phyloP scores from a whole-genome alignment of 306 rosid genomes.

The Cajanus cajan region DNA sequence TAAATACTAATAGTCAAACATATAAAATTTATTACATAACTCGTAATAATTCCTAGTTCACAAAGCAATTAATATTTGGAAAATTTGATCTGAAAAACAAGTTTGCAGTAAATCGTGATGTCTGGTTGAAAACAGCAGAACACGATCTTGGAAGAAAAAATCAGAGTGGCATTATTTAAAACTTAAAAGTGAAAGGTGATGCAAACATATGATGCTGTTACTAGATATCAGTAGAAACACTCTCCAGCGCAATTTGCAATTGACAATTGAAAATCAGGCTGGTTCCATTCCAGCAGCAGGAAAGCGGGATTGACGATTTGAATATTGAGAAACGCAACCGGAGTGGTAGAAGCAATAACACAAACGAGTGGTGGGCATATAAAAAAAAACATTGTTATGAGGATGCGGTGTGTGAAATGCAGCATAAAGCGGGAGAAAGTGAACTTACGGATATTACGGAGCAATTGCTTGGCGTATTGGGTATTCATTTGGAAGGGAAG shows the following conservation, averaged over 20 bases:
- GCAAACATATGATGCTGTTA: neutral
- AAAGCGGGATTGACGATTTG: neutral
- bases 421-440: neutral
- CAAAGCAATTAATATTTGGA: neutral
- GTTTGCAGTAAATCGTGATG: neutral
- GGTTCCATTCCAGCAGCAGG: neutral
- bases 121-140: neutral
- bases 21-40: neutral
- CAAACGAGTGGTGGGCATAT: neutral
- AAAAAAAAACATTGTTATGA: neutral
- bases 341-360: neutral
- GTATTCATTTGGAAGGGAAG: constrained; percentile 33
- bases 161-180: neutral
- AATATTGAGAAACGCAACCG: neutral
- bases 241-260: neutral
- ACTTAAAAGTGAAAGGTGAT: neutral
- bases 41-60: neutral
- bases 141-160: neutral
- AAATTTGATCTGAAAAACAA: neutral
- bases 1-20: neutral
- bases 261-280: neutral
- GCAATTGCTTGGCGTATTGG: constrained; percentile 30
- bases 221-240: neutral
- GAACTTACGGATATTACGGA: constrained; percentile 44
- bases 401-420: neutral